These are phyloP conservation scores for Verticillium tricorpus DNA, from an alignment of 2,329 filamentous ascomycete species.

Conservation along the genomic window DNA sequence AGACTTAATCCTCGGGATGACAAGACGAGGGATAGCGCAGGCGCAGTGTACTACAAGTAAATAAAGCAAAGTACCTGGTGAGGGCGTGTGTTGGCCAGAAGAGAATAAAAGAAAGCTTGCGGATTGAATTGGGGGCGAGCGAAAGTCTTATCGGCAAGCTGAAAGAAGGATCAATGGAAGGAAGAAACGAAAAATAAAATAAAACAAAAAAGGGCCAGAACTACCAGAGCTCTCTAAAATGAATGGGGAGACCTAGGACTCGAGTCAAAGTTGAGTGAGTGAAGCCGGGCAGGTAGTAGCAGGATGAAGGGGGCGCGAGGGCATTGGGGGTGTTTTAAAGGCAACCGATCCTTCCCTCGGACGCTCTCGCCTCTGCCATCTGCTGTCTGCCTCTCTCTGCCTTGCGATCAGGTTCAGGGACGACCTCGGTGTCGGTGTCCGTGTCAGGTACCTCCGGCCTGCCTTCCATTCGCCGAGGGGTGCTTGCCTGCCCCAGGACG, in stretches of 20 bases:
- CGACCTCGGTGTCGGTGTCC: not conserved
- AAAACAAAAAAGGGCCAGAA: conserved; percentile 4
- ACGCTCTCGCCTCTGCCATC: not conserved
- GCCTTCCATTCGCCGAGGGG: not conserved
- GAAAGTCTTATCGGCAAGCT: not conserved
- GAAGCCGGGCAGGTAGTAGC: not conserved
- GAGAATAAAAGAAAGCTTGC: not conserved
- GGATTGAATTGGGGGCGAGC: not conserved
- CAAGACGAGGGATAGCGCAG: not conserved
- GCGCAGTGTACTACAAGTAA: not conserved
- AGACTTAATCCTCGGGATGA: no score
- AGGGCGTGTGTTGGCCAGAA: not conserved
- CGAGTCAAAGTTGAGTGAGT: not conserved
- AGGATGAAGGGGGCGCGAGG: not conserved
- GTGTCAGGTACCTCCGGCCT: not conserved
- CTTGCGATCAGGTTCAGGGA: not conserved
- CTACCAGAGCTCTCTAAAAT: conserved; percentile 1
- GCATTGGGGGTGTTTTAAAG: not conserved
- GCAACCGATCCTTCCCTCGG: not conserved
- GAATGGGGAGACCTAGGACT: not conserved
- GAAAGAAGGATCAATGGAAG: not conserved
- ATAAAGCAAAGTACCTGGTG: not conserved
- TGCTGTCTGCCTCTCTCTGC: not conserved
- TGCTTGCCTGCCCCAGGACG: not conserved
- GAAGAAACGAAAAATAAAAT: conserved; percentile 2